Conservation (phyloP, 2,329 filamentous ascomycete species). For the Aureobasidium sp. region DNA sequence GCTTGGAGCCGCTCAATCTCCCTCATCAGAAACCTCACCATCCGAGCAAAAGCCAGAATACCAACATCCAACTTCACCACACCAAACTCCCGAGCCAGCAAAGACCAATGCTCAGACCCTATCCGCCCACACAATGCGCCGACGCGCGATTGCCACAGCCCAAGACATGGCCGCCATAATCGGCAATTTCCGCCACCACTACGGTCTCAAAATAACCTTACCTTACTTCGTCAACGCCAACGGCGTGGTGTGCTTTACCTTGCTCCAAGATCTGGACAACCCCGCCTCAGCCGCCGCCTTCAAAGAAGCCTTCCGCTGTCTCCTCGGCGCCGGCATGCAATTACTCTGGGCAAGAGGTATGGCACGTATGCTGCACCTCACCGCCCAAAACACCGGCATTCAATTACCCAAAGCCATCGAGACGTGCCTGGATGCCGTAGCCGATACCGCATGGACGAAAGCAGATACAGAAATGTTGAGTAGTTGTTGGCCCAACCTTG, state of each 20-base stretch:
- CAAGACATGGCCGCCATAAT: neutral
- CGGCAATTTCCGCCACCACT: conserved; percentile 11
- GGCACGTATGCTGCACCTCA: conserved; percentile 9
- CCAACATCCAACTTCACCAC: neutral
- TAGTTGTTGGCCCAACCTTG: neutral
- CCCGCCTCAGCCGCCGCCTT: neutral
- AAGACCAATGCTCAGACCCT: neutral
- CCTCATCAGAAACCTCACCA: neutral
- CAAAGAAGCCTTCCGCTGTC: conserved; percentile 13
- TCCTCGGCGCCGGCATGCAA: conserved; percentile 11
- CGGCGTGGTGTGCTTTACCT: conserved; percentile 6
- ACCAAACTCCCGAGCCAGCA: neutral
- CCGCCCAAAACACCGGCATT: neutral
- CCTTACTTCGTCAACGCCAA: conserved; percentile 8
- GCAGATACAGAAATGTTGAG: neutral
- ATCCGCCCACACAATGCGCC: neutral
- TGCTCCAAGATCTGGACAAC: conserved; percentile 2
- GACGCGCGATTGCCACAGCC: neutral
- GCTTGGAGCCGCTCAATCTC: neutral
- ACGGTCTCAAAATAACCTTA: conserved; percentile 10
- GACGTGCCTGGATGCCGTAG: neutral
- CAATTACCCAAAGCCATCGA: neutral
- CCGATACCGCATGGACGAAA: neutral
- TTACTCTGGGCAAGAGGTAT: conserved; percentile 9
- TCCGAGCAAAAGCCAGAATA: neutral